phyloP scores from a whole-genome alignment of 352 stramenopile genomes.

The Phytophthora sp. region DNA sequence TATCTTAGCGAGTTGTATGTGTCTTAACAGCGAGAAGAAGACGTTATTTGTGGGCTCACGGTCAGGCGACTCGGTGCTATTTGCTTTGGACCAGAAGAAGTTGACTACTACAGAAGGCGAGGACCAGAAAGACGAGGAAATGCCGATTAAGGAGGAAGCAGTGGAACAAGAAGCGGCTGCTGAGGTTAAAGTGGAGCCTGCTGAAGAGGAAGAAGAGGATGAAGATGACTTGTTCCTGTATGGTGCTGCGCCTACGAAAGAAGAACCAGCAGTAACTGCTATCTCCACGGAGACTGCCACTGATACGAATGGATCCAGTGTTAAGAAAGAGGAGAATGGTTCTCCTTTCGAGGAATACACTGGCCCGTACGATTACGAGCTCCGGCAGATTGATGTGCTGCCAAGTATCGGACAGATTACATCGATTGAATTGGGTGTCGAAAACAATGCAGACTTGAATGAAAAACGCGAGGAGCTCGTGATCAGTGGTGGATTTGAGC shows the following conservation, averaged over 20 bases:
- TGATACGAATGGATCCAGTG: slow-evolving; percentile 11
- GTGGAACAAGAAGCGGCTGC: slow-evolving; percentile 18
- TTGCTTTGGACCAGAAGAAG: slow-evolving; percentile 55
- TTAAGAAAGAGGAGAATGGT: slow-evolving; percentile 27
- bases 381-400: slow-evolving; percentile 70
- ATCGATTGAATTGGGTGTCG: slow-evolving; percentile 79
- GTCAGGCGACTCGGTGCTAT: slow-evolving; percentile 80
- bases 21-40: slow-evolving; percentile 61
- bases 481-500: slow-evolving; percentile 70
- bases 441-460: slow-evolving; percentile 78
- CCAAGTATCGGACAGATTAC: slow-evolving; percentile 84
- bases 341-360: slow-evolving; percentile 15
- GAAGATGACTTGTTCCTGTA: slow-evolving; percentile 85
- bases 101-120: slow-evolving; percentile 28
- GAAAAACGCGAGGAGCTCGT: slow-evolving; percentile 83
- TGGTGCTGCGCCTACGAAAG: slow-evolving; percentile 44
- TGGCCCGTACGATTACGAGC: slow-evolving; percentile 53
- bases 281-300: slow-evolving; percentile 4
- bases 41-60: slow-evolving; percentile 85
- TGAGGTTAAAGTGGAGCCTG: slow-evolving; percentile 25
- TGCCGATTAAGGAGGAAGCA: slow-evolving; percentile 33
- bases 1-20: slow-evolving; percentile 62
- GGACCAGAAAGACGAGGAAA: slow-evolving; percentile 33
- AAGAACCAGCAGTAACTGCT: slow-evolving; percentile 22
- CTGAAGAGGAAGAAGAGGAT: slow-evolving; percentile 53